These are phyloP conservation scores for Lipomyces japonicus DNA, from an alignment of 805 yeast genomes.

Conservation along the genomic window DNA sequence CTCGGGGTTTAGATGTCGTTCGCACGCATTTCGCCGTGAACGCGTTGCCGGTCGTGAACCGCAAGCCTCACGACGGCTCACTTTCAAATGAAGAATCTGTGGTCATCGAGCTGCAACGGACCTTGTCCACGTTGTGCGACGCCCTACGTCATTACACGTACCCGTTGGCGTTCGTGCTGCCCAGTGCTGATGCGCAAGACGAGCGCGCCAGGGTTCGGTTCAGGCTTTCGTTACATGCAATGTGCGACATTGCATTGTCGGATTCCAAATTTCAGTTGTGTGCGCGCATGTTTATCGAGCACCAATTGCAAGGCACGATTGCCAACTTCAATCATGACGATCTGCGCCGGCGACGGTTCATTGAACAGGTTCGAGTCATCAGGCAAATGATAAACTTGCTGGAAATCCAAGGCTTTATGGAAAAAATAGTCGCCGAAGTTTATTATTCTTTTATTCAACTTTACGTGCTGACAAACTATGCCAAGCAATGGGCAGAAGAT, in stretches of 20 bases:
- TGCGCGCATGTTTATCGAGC: conserved; percentile 10
- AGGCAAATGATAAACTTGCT: conserved; percentile 2
- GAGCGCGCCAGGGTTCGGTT: conserved; percentile 9
- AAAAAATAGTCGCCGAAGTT: conserved; percentile 18
- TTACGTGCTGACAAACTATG: conserved; percentile 8
- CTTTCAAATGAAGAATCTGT: background rate
- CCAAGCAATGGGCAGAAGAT: conserved; percentile 14
- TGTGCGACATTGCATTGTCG: conserved; percentile 17
- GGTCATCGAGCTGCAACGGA: background rate
- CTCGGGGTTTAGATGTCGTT: conserved; percentile 18
- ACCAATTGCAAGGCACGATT: conserved; percentile 4
- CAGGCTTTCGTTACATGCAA: conserved; percentile 15
- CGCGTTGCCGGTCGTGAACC: conserved; percentile 17
- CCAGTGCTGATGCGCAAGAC: background rate
- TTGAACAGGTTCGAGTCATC: conserved; percentile 3
- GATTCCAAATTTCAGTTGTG: conserved; percentile 17
- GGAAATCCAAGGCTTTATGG: conserved; percentile 8
- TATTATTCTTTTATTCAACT: conserved; percentile 14
- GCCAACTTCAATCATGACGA: background rate
- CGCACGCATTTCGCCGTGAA: conserved; percentile 22
- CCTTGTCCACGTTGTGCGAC: conserved; percentile 13
- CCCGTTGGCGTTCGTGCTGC: conserved; percentile 11
- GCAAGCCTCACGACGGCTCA: background rate
- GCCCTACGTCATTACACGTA: conserved; percentile 19
- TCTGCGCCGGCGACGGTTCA: background rate